Evolutionary conservation across 495 filamentous ascomycete genomes (phyloP).

Genomic region (Daldinia vernicosa): DNA sequence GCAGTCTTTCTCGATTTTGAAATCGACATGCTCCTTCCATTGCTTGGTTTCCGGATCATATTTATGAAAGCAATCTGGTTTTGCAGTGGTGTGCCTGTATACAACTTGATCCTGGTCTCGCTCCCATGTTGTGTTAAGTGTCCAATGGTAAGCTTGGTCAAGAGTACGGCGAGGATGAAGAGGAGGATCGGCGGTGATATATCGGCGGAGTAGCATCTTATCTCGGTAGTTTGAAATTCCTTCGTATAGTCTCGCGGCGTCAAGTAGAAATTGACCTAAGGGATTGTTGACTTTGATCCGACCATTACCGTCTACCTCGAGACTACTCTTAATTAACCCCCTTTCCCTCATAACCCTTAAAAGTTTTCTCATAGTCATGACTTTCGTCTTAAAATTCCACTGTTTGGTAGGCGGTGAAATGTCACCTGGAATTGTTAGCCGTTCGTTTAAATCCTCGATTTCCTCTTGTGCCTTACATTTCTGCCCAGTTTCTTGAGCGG

Average conservation of each 20-base stretch:
- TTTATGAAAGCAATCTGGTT: slow-evolving; percentile 41
- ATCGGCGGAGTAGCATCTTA: slow-evolving; percentile 66
- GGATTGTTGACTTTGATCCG: slow-evolving; percentile 46
- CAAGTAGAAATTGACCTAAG: slow-evolving; percentile 49
- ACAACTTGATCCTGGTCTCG: slow-evolving; percentile 76
- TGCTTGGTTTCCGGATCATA: not conserved
- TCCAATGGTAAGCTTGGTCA: slow-evolving; percentile 74
- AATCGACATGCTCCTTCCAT: slow-evolving; percentile 33
- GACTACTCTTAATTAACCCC: slow-evolving; percentile 1
- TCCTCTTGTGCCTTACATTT: no score
- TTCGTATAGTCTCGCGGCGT: slow-evolving; percentile 51
- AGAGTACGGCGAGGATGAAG: slow-evolving; percentile 75
- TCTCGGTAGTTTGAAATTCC: slow-evolving; percentile 58
- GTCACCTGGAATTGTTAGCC: no score
- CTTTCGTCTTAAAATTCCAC: not conserved
- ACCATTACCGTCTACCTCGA: slow-evolving; percentile 28
- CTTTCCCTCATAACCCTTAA: slow-evolving; percentile 7
- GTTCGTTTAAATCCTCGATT: no score
- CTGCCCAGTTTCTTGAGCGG: no score
- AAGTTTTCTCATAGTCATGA: slow-evolving; percentile 19
- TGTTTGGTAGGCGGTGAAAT: not conserved
- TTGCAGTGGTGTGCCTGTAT: slow-evolving; percentile 58
- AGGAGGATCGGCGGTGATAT: slow-evolving; percentile 63
- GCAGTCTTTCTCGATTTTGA: slow-evolving; percentile 26
- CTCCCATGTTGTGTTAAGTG: slow-evolving; percentile 64